These are phyloP conservation scores for Pyrenula massariospora DNA, from an alignment of 495 filamentous ascomycete species.

Conservation along the genomic window DNA sequence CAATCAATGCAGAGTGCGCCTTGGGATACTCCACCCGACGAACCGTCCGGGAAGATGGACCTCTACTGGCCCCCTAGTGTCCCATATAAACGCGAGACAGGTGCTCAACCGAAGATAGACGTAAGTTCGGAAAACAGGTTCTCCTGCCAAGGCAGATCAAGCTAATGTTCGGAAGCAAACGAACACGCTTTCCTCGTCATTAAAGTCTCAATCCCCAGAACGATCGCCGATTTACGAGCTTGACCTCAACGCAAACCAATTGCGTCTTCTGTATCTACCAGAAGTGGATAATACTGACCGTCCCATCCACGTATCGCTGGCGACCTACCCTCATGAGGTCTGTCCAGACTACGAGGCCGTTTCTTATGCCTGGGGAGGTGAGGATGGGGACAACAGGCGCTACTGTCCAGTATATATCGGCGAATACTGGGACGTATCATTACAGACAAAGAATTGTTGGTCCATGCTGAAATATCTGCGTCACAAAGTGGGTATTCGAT, in stretches of 20 bases:
- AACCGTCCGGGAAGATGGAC: background rate
- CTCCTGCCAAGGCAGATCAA: background rate
- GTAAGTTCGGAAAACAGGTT: too few relatives aligned
- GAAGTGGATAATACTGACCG: background rate
- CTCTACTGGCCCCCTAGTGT: background rate
- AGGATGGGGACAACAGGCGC: conserved; percentile 11
- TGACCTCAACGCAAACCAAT: background rate
- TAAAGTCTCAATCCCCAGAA: background rate
- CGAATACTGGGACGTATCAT: conserved; percentile 13
- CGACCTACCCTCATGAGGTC: conserved; percentile 8
- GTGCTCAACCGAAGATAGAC: too few relatives aligned
- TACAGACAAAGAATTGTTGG: conserved; percentile 19
- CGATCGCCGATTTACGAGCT: background rate
- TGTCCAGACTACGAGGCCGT: conserved; percentile 18
- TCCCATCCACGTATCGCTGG: conserved; percentile 12
- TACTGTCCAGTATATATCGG: conserved; percentile 15
- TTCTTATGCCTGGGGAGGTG: conserved; percentile 18
- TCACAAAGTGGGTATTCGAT: background rate
- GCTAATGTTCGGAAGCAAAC: background rate
- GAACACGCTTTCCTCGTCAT: background rate
- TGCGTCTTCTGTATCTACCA: background rate
- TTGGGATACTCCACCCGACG: background rate
- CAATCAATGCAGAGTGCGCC: background rate
- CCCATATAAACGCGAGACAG: background rate
- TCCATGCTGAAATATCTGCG: conserved; percentile 13